Conservation (phyloP, 441 rosid genomes). For the Viola pubescens region DNA sequence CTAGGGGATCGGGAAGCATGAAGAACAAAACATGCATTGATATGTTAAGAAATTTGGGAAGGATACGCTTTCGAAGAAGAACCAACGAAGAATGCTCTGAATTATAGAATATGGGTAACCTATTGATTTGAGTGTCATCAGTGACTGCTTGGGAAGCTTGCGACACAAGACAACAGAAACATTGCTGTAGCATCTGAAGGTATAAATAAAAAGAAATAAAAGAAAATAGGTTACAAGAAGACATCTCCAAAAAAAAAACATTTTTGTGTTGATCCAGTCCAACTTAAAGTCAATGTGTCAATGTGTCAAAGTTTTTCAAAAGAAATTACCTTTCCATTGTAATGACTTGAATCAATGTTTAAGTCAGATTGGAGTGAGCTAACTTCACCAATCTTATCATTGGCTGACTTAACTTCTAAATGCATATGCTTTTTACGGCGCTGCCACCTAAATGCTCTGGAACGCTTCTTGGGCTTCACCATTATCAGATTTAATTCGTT, state of each 20-base stretch:
- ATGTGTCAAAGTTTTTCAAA: not conserved
- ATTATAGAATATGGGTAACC: conserved; percentile 39
- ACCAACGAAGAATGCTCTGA: conserved; percentile 31
- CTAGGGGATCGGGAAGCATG: not conserved
- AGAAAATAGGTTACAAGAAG: not conserved
- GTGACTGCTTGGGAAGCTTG: conserved; percentile 27
- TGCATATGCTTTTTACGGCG: conserved; percentile 29
- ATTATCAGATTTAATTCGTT: conserved; percentile 15
- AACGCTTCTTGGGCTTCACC: conserved; percentile 29
- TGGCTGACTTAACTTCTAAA: conserved; percentile 22
- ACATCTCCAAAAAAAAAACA: not conserved
- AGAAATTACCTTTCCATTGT: conserved; percentile 20
- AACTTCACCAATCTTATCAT: conserved; percentile 14
- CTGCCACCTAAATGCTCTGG: conserved; percentile 44
- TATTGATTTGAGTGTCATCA: conserved; percentile 28
- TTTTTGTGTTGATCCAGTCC: not conserved
- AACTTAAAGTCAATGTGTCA: not conserved
- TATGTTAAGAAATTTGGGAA: conserved; percentile 10
- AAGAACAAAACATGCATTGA: not conserved
- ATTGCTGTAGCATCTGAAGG: conserved; percentile 34
- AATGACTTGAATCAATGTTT: conserved; percentile 11
- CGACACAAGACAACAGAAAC: conserved; percentile 32
- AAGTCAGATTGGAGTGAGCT: conserved; percentile 16
- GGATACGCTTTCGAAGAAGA: conserved; percentile 71
- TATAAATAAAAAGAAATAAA: conserved; percentile 10